Base-by-base conservation (phyloP, 2,329 filamentous ascomycete genomes). In the Sclerotinia nivalis region DNA sequence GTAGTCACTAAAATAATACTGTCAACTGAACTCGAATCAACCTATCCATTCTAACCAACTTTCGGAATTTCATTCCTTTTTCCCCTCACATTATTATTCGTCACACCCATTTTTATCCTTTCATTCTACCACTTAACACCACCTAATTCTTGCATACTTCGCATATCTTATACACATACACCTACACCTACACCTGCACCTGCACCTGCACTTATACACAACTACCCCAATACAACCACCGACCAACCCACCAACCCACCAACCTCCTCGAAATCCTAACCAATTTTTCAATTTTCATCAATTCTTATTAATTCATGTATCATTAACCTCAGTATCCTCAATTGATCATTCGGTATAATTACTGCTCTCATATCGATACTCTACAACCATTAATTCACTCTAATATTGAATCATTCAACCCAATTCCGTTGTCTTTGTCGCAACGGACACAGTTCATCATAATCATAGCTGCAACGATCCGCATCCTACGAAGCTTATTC, bases 341-440 rank as follows among this genome's bases (percentile, higher is more conserved):
- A 40, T 40, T 40, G 55, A 40, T 22, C n/a, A 56, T 40, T 58
- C 55, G 22, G 31, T 40, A n/a, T 40, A n/a, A 40, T 58, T 18
- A n/a, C 15, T 25, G 4, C 55, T 37, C 55, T 25, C 18, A 28
- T 2, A 3, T 22, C 37, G 15, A 28, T 28, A 6, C n/a, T 6
- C 22, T 43, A 9, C 56, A 43, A 18, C 22, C 56, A 70, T 68
- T 60, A 50, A 64, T 61, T 61, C 34, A 50, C 31, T 37, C 34
- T 47, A 54, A 61, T 70, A 50, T 67, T 70, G 64, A 58, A 69
- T 65, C 71, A 55, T 66, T 43, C n/a, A 43, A 55, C 15, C 6
- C 70, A 54, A 49, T 68, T 58, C 37, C 40, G 20, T 68, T 49
- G 37, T 61, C 61, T 62, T 66, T 61, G 65, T 67, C 65, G 43